A percentile compares a stretch with the other conserved stretches of the same genome.
phyloP scores from a whole-genome alignment of 202 grass and related monocot genomes.

The Hordeum pubiflorum region DNA sequence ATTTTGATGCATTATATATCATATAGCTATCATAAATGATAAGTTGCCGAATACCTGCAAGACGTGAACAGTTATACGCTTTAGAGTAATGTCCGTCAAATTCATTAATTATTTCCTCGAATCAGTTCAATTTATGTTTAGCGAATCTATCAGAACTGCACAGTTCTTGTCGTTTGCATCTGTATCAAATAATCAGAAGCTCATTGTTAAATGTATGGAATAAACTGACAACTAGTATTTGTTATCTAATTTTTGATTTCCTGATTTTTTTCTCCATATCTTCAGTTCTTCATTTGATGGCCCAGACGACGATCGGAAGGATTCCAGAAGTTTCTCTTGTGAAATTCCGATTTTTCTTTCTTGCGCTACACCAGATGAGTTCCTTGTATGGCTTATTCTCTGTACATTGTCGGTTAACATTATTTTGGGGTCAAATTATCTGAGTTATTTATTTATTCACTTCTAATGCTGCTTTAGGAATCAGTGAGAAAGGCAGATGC shows the following conservation, averaged over 20 bases:
- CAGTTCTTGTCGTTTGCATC: neutral
- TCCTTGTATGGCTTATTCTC: conserved; percentile 52
- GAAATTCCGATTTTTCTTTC: conserved; percentile 80
- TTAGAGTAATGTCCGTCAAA: neutral
- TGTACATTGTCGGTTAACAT: conserved; percentile 5
- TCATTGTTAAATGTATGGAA: neutral
- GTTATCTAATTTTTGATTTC: conserved; percentile 2
- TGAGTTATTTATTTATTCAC: conserved; percentile 23
- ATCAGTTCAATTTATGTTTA: conserved; percentile 15
- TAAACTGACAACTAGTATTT: neutral
- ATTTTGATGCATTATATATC: conserved; percentile 4
- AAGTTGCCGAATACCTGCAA: neutral
- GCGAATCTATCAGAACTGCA: conserved; percentile 7
- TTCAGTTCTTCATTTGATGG: conserved; percentile 87
- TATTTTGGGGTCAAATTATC: neutral
- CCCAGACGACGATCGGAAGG: conserved; percentile 65
- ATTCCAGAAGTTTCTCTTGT: conserved; percentile 57
- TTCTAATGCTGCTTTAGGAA: conserved; percentile 55
- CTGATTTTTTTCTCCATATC: conserved; percentile 23
- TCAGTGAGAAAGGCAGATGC: conserved; percentile 66
- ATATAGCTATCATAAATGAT: neutral
- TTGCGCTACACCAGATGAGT: conserved; percentile 86
- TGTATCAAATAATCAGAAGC: neutral
- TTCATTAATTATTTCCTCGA: neutral
- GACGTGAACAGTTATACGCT: neutral